phyloP scores from a whole-genome alignment of 2,329 filamentous ascomycete species.

The Penicillium janthinellum region DNA sequence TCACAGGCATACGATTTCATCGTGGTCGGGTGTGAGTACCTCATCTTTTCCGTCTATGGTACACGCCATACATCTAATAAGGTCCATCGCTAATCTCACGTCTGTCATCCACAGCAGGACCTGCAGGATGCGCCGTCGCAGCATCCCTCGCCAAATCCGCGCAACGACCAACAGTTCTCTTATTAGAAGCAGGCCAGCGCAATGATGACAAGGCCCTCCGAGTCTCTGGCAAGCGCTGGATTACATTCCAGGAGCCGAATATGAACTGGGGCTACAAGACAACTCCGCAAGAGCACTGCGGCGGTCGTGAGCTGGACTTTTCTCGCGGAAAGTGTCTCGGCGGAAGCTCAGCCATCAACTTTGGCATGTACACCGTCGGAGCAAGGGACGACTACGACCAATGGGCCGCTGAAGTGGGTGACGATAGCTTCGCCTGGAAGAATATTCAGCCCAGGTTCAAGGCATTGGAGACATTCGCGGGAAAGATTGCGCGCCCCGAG shows the following conservation, averaged over 20 bases:
- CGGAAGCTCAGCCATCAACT: constrained; percentile 58
- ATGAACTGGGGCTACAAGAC: constrained; percentile 60
- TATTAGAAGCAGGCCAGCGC: constrained; percentile 61
- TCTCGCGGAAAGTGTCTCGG: constrained; percentile 56
- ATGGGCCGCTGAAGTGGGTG: constrained; percentile 59
- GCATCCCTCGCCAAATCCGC: constrained; percentile 52
- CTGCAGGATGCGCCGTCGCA: constrained; percentile 61
- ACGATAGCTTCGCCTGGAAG: constrained; percentile 60
- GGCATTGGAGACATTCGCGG: constrained; percentile 57
- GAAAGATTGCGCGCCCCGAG: constrained; percentile 39
- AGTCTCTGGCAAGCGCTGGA: constrained; percentile 59
- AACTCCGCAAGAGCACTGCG: constrained; percentile 48
- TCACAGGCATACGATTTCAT: constrained; percentile 19
- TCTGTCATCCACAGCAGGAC: constrained; percentile 51
- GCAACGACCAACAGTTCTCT: constrained; percentile 56
- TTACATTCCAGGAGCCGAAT: constrained; percentile 52
- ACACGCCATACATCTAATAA: not conserved
- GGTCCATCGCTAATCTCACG: not conserved
- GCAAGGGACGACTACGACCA: constrained; percentile 63
- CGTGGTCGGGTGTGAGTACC: constrained; percentile 22
- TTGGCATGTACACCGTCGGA: constrained; percentile 58
- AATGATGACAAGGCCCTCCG: constrained; percentile 53
- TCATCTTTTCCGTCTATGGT: not conserved
- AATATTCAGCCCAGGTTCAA: constrained; percentile 55
- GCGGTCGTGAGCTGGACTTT: constrained; percentile 51